Base-by-base conservation (phyloP, 768 basidiomycete genomes). In the Omphalotus guepiniiformis region DNA sequence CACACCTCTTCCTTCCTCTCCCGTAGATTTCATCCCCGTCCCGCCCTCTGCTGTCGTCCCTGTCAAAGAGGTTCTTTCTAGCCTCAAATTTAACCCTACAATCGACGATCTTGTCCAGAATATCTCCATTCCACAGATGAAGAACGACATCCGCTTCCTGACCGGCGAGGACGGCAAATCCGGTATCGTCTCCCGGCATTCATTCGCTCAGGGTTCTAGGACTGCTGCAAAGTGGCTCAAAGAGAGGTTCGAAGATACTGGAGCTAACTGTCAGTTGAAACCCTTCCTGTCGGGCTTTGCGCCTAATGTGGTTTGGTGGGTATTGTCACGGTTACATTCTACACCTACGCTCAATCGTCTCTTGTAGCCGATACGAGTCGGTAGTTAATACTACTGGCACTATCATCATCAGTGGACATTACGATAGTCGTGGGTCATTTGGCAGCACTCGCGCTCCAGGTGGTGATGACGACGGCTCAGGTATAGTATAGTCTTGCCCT, bases 361-460 rank as follows among this genome's bases (percentile, higher is more conserved):
- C 26, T 15, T 48, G 15, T 55, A 87, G 88, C 59, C 73, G 78
- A 35, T 89, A 88, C 55, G 45, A 69, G 2, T 63, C 79, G 6
- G 65, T 69, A n/a, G 69, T 67, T 36, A 69, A 82, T 29, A 81
- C 81, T 2, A 80, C 72, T 28, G 73, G 82, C 22, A 82, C 74
- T 1, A 79, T 93, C 35, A 70, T 96, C 39, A 69, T 95, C 42
- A 85, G 85, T 48, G 89, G 83, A 2, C 93, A 95, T 63, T 96
- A 94, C 59, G 92, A 96, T 60, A 90, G 87, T 37, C 84, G 93
- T 29, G 93, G 93, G 15, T 87, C 87, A 0, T 95, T 92, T 60
- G 93, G 93, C 9, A 80, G 71, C 52, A 74, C 73, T 12, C 75
- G 84, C 27, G 85, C 79, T 28, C 86, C 74, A 21, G 78, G 70